Percentiles rank a stretch among this genome's conserved stretches.
phyloP scores from a whole-genome alignment of 169 alveolate genomes.

The Eimeria zaria region DNA sequence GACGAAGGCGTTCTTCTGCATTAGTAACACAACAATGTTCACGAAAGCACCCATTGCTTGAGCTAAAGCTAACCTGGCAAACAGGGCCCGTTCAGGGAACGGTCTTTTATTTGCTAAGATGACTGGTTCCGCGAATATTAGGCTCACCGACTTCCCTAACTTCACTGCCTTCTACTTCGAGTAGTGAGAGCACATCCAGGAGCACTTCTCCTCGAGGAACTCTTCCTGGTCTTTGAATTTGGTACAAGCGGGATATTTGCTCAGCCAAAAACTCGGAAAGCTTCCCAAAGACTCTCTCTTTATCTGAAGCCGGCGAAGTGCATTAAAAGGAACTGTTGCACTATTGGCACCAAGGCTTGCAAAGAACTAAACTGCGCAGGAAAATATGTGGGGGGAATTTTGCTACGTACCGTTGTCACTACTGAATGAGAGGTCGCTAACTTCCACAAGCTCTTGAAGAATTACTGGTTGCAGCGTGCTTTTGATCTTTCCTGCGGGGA shows the following conservation, averaged over 20 bases:
- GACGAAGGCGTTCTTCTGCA: constrained; percentile 66
- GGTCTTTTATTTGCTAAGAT: not conserved
- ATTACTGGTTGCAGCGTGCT: constrained; percentile 32
- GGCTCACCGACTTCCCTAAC: constrained; percentile 34
- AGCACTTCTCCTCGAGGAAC: constrained; percentile 68
- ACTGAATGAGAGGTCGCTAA: constrained; percentile 31
- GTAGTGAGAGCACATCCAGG: constrained; percentile 34
- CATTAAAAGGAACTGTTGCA: not conserved
- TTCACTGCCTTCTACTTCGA: constrained; percentile 44
- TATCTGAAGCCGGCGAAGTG: constrained; percentile 8
- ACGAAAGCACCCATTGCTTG: not conserved
- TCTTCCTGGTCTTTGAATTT: constrained; percentile 57
- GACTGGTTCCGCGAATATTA: not conserved
- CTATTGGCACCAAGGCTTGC: not conserved
- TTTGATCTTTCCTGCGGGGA: not conserved
- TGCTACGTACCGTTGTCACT: constrained; percentile 42
- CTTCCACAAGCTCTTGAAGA: constrained; percentile 57
- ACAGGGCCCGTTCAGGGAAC: not conserved
- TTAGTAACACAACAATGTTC: not conserved
- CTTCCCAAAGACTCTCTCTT: constrained; percentile 64
- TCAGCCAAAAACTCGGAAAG: constrained; percentile 45
- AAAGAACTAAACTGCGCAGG: not conserved
- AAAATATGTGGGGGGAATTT: not conserved
- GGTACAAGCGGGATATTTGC: constrained; percentile 27
- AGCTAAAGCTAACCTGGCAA: not conserved